Percentiles rank a stretch among this genome's conserved stretches.
Conservation (phyloP, 768 basidiomycete species). For the Lactarius vividus region DNA sequence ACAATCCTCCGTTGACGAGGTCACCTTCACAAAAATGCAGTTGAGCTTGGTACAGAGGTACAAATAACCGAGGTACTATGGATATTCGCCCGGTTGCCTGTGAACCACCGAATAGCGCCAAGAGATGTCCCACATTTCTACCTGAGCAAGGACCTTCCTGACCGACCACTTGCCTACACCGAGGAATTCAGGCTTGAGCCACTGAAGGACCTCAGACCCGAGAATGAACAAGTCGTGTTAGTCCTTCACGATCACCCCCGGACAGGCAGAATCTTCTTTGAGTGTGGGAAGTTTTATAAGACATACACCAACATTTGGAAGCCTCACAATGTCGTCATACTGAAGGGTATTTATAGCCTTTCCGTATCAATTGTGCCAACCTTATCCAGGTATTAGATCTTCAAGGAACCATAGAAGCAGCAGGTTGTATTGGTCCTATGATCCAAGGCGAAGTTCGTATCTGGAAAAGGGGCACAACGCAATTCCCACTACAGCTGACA, state of each 20-base stretch:
- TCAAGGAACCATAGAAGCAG: slow-evolving; percentile 19
- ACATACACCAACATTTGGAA: slow-evolving; percentile 21
- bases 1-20: no score
- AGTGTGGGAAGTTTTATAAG: slow-evolving; percentile 18
- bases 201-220: slow-evolving; percentile 18
- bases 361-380: background rate
- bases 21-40: background rate
- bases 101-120: slow-evolving; percentile 19
- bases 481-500: background rate
- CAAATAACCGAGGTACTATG: slow-evolving; percentile 19
- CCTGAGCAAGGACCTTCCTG: slow-evolving; percentile 18
- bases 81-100: slow-evolving; percentile 20
- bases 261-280: slow-evolving; percentile 21
- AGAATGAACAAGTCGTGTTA: slow-evolving; percentile 15
- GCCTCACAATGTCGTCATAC: slow-evolving; percentile 10
- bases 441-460: slow-evolving; percentile 16
- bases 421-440: slow-evolving; percentile 8
- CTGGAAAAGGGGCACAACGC: slow-evolving; percentile 18
- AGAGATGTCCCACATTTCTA: slow-evolving; percentile 22
- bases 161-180: slow-evolving; percentile 1
- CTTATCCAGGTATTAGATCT: slow-evolving; percentile 16
- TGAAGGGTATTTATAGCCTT: slow-evolving; percentile 10
- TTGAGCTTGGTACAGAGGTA: slow-evolving; percentile 16
- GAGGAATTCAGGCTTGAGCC: slow-evolving; percentile 18
- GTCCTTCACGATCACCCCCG: slow-evolving; percentile 12